Conservation (phyloP, 495 filamentous ascomycete species). For the Durotheca rogersii region DNA sequence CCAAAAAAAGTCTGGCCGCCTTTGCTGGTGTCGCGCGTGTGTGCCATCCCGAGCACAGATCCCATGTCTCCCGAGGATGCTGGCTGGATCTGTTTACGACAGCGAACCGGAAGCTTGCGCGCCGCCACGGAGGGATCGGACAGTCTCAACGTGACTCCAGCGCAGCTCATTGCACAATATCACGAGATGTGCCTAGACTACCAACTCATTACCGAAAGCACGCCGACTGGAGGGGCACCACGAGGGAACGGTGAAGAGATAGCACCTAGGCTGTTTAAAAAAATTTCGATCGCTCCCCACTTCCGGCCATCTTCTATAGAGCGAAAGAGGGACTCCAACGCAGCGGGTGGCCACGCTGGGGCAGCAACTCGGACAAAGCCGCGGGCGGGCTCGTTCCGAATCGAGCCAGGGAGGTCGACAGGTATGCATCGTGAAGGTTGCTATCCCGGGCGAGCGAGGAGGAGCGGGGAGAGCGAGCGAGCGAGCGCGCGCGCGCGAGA, state of each 20-base stretch:
- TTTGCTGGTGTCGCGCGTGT: constrained; percentile 21
- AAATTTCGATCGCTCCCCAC: constrained; percentile 3
- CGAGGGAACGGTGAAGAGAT: constrained; percentile 24
- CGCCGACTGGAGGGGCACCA: constrained; percentile 26
- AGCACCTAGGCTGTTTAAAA: constrained; percentile 13
- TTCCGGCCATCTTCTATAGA: constrained; percentile 15
- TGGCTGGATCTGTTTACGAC: constrained; percentile 22
- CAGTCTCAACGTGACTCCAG: constrained; percentile 19
- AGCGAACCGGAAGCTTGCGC: constrained; percentile 35
- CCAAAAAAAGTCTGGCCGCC: constrained; percentile 22
- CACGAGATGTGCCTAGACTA: constrained; percentile 28
- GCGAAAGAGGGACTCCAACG: no score
- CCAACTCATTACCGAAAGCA: constrained; percentile 28
- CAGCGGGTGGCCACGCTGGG: constrained; percentile 7
- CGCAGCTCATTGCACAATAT: constrained; percentile 29
- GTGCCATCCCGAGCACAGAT: constrained; percentile 17
- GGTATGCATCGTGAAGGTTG: background rate
- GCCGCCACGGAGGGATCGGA: constrained; percentile 20
- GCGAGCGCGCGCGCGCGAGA: no score
- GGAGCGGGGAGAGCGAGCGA: background rate
- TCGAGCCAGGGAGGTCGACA: no score
- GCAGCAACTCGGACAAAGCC: constrained; percentile 17
- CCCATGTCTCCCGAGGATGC: constrained; percentile 20
- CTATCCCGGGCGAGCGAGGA: background rate
- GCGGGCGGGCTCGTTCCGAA: background rate